phyloP scores from a whole-genome alignment of 495 filamentous ascomycete species.

The Elasticomyces elasticus region DNA sequence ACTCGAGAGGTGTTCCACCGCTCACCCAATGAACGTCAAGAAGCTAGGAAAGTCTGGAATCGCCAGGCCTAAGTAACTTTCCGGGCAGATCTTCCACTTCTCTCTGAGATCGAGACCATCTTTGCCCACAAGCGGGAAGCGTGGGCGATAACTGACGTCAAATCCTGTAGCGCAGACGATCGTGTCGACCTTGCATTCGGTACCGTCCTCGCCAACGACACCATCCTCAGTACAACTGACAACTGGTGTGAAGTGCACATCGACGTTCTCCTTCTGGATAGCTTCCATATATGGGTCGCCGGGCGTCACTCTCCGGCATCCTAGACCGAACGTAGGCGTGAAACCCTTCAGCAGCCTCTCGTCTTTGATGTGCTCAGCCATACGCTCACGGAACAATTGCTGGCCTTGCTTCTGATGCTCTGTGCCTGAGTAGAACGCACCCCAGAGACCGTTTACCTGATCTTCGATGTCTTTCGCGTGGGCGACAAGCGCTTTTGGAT shows the following conservation, averaged over 20 bases:
- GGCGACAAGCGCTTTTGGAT: constrained; percentile 27
- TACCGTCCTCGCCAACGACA: constrained; percentile 28
- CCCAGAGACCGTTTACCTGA: constrained; percentile 34
- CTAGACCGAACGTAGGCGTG: constrained; percentile 29
- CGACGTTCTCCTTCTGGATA: constrained; percentile 31
- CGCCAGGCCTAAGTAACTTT: constrained; percentile 29
- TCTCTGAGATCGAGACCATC: constrained; percentile 27
- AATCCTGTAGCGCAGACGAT: constrained; percentile 35
- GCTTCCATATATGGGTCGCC: constrained; percentile 32
- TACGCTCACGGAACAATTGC: constrained; percentile 27
- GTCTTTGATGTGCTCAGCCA: constrained; percentile 36
- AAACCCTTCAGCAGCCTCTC: constrained; percentile 33
- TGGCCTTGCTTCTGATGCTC: constrained; percentile 28
- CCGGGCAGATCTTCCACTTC: constrained; percentile 29
- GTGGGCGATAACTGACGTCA: constrained; percentile 29
- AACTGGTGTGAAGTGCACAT: constrained; percentile 31
- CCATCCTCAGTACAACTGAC: constrained; percentile 26
- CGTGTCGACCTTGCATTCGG: constrained; percentile 29
- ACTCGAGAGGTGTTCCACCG: no score
- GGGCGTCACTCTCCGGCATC: constrained; percentile 31
- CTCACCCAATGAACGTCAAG: constrained; percentile 27
- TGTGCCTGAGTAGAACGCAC: constrained; percentile 28
- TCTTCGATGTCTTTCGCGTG: constrained; percentile 35
- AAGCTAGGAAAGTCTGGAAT: constrained; percentile 33
- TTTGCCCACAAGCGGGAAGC: constrained; percentile 30